Conservation (phyloP, 2,329 filamentous ascomycete species). For the Bisporella sp. region DNA sequence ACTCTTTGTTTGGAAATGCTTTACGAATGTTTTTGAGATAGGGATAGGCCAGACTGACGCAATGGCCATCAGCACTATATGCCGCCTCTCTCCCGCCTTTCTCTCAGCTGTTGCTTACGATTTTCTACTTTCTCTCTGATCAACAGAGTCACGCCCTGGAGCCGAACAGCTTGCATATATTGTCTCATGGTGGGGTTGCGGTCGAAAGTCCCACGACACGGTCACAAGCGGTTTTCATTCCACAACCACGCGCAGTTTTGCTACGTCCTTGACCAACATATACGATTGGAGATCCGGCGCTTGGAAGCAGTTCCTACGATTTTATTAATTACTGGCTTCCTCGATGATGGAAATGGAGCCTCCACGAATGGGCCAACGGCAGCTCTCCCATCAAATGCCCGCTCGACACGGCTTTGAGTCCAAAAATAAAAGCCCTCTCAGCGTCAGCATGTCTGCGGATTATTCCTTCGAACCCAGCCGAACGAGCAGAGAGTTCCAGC, state of each 20-base stretch:
- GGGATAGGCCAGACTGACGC: background rate
- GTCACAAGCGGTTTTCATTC: background rate
- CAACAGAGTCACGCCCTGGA: background rate
- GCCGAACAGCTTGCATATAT: background rate
- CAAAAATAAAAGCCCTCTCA: conserved; percentile 22
- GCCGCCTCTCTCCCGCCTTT: conserved; percentile 3
- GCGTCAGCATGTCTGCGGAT: conserved; percentile 18
- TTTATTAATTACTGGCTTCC: background rate
- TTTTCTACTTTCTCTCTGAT: background rate
- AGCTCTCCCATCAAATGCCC: conserved; percentile 10
- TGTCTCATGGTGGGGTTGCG: background rate
- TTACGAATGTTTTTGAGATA: background rate
- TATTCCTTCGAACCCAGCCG: conserved; percentile 12
- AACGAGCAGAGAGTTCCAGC: conserved; percentile 16
- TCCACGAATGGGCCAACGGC: conserved; percentile 9
- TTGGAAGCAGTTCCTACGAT: background rate
- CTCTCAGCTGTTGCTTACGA: background rate
- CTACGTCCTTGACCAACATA: too few species aligned
- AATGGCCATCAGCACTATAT: background rate
- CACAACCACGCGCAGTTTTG: too few species aligned
- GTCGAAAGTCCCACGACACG: background rate
- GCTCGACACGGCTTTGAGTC: conserved; percentile 20
- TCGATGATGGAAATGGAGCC: conserved; percentile 15
- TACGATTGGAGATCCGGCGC: background rate
- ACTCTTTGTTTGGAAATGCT: too few species aligned